phyloP scores from a whole-genome alignment of 768 basidiomycete species.

The Hortiboletus flavorubellus region DNA sequence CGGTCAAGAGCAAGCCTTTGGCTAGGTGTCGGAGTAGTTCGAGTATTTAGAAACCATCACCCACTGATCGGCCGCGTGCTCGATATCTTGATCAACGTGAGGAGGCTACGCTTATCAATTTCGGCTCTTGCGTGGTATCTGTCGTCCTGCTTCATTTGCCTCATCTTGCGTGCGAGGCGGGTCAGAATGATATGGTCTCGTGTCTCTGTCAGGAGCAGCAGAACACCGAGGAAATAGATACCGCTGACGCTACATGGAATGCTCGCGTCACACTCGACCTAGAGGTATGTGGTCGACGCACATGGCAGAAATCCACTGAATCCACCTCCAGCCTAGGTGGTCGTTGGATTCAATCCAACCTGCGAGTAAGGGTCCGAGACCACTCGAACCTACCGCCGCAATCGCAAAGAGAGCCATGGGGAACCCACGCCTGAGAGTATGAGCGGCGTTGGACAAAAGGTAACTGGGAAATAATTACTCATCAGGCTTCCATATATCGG shows the following conservation, averaged over 20 bases:
- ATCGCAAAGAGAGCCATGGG: conserved; percentile 76
- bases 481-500: conserved; percentile 62
- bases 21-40: background rate
- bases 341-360: conserved; percentile 66
- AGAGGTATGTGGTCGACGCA: conserved; percentile 20
- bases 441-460: conserved; percentile 1
- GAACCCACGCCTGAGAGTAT: conserved; percentile 56
- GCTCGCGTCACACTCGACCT: background rate
- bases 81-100: conserved; percentile 63
- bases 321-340: conserved; percentile 72
- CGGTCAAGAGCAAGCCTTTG: conserved; percentile 34
- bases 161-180: conserved; percentile 55
- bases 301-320: conserved; percentile 79
- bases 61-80: conserved; percentile 68
- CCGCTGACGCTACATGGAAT: conserved; percentile 45
- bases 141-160: conserved; percentile 62
- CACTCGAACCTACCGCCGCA: conserved; percentile 57
- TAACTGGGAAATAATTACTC: conserved; percentile 42
- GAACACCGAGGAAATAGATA: conserved; percentile 46
- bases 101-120: conserved; percentile 53
- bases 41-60: conserved; percentile 25
- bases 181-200: conserved; percentile 68
- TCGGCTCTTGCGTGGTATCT: conserved; percentile 64
- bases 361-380: conserved; percentile 59
- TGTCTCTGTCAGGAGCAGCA: conserved; percentile 68